Evolutionary conservation across 2,329 filamentous ascomycete species (phyloP), one percentile per base, ranked within the genome.

Genomic region (Davidsoniella virescens): DNA sequence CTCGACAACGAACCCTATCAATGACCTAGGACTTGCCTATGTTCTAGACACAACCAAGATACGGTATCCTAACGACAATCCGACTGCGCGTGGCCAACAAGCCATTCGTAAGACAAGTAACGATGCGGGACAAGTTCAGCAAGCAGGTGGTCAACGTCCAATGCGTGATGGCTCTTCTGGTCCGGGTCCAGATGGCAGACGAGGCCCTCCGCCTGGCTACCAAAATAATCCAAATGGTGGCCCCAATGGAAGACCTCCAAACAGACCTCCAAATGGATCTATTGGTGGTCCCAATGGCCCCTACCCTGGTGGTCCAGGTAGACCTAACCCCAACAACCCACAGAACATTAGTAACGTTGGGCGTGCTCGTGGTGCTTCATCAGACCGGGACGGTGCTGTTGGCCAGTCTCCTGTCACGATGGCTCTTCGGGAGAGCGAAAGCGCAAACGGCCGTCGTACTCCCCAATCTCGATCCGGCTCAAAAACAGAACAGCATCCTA

Each of bases 11-110:
- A 77, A 82, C 44, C 80, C 92, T 59, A 78, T 85, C 29, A 82
- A 81, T 54, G 92, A 98, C 62, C 71, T 98, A 48, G 87, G 84
- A 53, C 76, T 94, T 59, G 83, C 87, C 36, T 98, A 96, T 64
- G 76, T 95, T 56, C 71, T 98, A 54, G 92, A 98, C 64, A 98
- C 92, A 7, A 82, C 78, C 44, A 98, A 98, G 66, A 98, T 98
- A 57, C 78, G 92, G 56, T 98, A 98, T 64, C 92, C 92, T 1
- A 90, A 85, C 57, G 88, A 95, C 54, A 63, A 64, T 18, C 54
- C 56, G 9, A 42, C 57, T 36, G 68, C 68, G 54, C 67, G 66
- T 52, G 55, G 60, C 17, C 60, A 63, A 8, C 67, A 70, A 49
- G 57, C 59, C 26, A 62, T 67, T 46, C 64, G 70, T 40, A 69